Evolutionary conservation across 176 grass and related monocot genomes (phyloP).

Genomic region (Puccinellia tenuiflora): DNA sequence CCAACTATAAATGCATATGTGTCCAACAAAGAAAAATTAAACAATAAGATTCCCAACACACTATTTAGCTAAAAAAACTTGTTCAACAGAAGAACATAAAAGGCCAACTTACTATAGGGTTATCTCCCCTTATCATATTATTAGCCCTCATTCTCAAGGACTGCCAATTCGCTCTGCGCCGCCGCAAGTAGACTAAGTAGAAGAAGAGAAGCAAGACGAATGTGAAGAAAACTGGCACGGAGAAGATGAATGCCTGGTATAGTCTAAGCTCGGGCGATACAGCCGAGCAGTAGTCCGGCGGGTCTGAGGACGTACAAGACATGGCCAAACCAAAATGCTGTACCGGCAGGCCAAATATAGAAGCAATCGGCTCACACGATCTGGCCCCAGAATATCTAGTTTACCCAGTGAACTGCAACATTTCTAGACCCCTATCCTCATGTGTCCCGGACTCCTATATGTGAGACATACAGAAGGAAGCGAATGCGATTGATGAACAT

Average conservation of each 20-base stretch:
- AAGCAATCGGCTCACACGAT: neutral
- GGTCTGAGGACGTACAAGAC: conserved; percentile 79
- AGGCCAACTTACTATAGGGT: conserved; percentile 47
- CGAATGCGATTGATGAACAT: neutral
- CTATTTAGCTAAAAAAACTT: neutral
- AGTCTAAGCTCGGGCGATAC: conserved; percentile 78
- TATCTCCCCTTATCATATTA: conserved; percentile 60
- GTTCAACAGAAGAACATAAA: neutral
- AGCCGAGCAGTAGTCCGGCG: conserved; percentile 66
- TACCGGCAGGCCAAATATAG: neutral
- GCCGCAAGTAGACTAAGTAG: conserved; percentile 84
- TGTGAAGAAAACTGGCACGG: conserved; percentile 86
- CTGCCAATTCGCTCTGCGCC: conserved; percentile 82
- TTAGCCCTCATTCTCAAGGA: conserved; percentile 59
- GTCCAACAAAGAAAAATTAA: conserved; percentile 10
- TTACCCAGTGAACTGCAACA: neutral
- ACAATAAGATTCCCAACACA: conserved; percentile 15
- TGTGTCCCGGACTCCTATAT: neutral
- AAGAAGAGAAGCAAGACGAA: conserved; percentile 75
- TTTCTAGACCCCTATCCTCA: neutral
- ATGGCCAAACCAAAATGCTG: conserved; percentile 28
- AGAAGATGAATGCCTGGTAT: conserved; percentile 94
- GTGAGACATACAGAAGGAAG: neutral
- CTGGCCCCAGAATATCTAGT: neutral
- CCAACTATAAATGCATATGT: conserved; percentile 44